phyloP scores from a whole-genome alignment of 805 yeast genomes.

The Metschnikowia corniflorae region DNA sequence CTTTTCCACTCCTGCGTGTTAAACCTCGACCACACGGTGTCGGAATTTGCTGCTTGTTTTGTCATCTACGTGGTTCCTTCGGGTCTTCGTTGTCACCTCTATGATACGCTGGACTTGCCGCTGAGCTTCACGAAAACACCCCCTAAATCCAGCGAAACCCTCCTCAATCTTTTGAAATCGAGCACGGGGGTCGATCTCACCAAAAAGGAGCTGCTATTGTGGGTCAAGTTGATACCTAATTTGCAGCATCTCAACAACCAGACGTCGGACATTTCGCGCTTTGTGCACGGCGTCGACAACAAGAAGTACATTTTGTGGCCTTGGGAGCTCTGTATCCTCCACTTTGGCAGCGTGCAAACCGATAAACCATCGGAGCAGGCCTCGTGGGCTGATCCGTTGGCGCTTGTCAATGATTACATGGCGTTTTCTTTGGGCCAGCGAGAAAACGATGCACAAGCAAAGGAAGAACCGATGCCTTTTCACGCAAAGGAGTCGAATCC shows the following conservation, averaged over 20 bases:
- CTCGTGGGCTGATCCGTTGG: conserved; percentile 8
- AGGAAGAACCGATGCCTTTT: not conserved
- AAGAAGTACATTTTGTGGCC: conserved; percentile 71
- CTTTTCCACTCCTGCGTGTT: conserved; percentile 27
- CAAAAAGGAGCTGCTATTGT: conserved; percentile 31
- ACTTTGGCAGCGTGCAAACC: conserved; percentile 33
- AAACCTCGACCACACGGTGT: conserved; percentile 11
- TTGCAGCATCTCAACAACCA: conserved; percentile 64
- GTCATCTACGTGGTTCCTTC: conserved; percentile 40
- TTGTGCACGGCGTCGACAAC: conserved; percentile 49
- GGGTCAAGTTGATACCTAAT: conserved; percentile 71
- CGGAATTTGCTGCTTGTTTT: conserved; percentile 21
- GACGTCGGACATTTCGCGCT: conserved; percentile 59
- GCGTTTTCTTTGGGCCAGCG: conserved; percentile 18
- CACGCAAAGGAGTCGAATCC: not conserved
- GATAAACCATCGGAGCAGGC: not conserved
- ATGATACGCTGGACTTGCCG: conserved; percentile 23
- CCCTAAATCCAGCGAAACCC: conserved; percentile 23
- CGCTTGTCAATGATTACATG: conserved; percentile 33
- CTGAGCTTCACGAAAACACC: conserved; percentile 26
- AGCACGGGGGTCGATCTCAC: conserved; percentile 31
- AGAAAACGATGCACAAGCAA: conserved; percentile 1
- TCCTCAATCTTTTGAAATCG: conserved; percentile 30
- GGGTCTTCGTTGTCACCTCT: conserved; percentile 42
- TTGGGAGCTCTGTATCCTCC: conserved; percentile 58